A percentile compares a stretch with the other conserved stretches of the same genome.
These are phyloP conservation scores for Fusarium decemcellulare DNA, from an alignment of 2,329 filamentous ascomycete genomes.

Conservation along the genomic window DNA sequence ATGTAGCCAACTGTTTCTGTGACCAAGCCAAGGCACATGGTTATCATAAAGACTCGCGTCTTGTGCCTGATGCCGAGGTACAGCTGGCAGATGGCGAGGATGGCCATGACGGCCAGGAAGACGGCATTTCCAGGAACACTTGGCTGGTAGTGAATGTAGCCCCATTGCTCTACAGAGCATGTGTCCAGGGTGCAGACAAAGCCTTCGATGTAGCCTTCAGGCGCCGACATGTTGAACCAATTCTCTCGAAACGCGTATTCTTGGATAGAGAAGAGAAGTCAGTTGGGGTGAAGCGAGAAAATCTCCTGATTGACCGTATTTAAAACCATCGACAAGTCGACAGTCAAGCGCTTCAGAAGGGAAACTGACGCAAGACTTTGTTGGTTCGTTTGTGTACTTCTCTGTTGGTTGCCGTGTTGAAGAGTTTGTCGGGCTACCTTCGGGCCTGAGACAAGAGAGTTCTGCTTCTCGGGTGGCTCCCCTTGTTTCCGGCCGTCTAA, in stretches of 20 bases:
- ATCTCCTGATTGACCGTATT: slow-evolving; percentile 11
- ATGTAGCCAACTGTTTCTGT: slow-evolving; percentile 42
- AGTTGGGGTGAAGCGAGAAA: slow-evolving; percentile 1
- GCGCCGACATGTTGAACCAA: slow-evolving; percentile 23
- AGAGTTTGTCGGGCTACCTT: slow-evolving; percentile 9
- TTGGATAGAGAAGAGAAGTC: slow-evolving; percentile 3
- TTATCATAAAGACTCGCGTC: slow-evolving; percentile 37
- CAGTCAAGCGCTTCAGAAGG: slow-evolving; percentile 1
- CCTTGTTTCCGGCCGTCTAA: slow-evolving; percentile 28
- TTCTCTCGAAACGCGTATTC: not conserved
- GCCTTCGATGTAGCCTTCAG: slow-evolving; percentile 30
- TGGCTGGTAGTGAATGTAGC: slow-evolving; percentile 34
- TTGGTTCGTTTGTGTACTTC: slow-evolving; percentile 4
- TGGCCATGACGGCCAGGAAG: slow-evolving; percentile 31
- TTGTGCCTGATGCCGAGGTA: slow-evolving; percentile 40
- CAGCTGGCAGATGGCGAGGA: slow-evolving; percentile 29
- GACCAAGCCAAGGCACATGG: slow-evolving; percentile 40
- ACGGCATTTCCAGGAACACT: slow-evolving; percentile 31
- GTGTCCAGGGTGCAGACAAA: slow-evolving; percentile 37
- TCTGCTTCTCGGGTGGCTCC: slow-evolving; percentile 19
- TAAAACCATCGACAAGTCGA: slow-evolving; percentile 13
- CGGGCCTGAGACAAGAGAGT: not conserved
- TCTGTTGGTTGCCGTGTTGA: slow-evolving; percentile 6
- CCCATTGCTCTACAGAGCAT: slow-evolving; percentile 33
- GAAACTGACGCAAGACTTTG: slow-evolving; percentile 5